Base-by-base conservation (phyloP, 306 rosid species). In the Elaeagnus macrophylla region DNA sequence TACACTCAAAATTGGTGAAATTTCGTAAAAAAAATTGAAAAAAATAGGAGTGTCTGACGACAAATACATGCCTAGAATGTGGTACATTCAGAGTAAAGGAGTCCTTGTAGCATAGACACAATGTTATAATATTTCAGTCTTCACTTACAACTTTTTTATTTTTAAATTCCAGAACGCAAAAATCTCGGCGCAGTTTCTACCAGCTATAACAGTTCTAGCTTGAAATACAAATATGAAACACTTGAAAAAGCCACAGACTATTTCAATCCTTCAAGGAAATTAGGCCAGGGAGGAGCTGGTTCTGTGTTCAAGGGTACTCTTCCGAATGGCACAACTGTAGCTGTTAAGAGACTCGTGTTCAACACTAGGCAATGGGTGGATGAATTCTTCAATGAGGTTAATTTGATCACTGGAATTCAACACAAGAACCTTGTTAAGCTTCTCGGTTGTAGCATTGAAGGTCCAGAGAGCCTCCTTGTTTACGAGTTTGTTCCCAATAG, bases 381-480 rank as follows among this genome's bases (percentile, higher is more conserved):
- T 59, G 95, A 85, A 60, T 89, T 89, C 79, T 89, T 89, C 86
- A 89, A 89, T 59, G 97, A 89, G 60, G 97, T 89, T 14, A 85
- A 85, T 67, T 71, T 89, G 60, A 80, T 89, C 54, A 77, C 81
- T 0, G 89, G 83, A 71, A 77, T 83, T 38, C 77, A 81, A 48
- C 97, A 89, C 85, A 75, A 85, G 73, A 83, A 85, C 66, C 95
- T 89, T 25, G 89, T 89, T 43, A 57, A 71, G 51, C 83, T 89
- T 63, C 67, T 89, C 65, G 97, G 97, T 17, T 89, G 97, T 49
- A 89, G 95, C 80, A 85, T 89, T 45, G 97, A 89, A 83, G 97
- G 97, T 38, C 97, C 97, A 6, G 97, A 89, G 81, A 89, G 97
- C 50, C 79, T 89, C 58, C 81, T 89, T 41, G 95, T 89, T 35